A percentile compares a stretch with the other conserved stretches of the same genome.
These are phyloP conservation scores for Lippia alba DNA, from an alignment of 305 asterid species.

Conservation along the genomic window DNA sequence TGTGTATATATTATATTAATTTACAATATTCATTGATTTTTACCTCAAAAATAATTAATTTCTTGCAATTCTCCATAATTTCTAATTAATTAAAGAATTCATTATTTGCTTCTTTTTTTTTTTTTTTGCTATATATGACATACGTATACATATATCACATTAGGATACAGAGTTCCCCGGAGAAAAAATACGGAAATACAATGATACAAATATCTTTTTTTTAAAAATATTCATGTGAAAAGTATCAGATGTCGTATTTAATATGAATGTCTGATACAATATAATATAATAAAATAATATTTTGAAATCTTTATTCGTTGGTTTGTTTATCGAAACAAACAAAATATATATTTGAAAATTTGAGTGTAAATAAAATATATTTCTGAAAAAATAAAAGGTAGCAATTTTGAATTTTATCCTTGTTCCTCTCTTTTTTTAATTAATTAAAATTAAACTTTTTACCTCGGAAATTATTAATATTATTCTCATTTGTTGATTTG, in stretches of 20 bases:
- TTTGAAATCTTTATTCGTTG: conserved; percentile 10
- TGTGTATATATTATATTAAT: too few species aligned
- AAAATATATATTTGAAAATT: conserved; percentile 18
- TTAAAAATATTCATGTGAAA: too few species aligned
- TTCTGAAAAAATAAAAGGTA: conserved; percentile 9
- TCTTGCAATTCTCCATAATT: conserved; percentile 2
- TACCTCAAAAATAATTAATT: neutral
- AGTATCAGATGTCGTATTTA: too few species aligned
- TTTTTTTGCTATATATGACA: conserved; percentile 16
- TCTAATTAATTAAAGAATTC: neutral
- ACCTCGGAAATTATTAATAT: neutral
- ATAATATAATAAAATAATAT: too few species aligned
- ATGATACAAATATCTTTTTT: too few species aligned
- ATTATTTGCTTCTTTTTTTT: conserved; percentile 34
- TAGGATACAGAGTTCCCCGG: too few species aligned
- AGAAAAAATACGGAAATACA: too few species aligned
- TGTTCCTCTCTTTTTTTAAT: conserved; percentile 4
- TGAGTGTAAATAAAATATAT: neutral
- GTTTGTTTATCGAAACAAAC: conserved; percentile 31
- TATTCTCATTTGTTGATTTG: conserved; percentile 10
- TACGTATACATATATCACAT: too few species aligned
- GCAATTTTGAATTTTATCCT: conserved; percentile 22
- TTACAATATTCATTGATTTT: neutral
- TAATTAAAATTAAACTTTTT: neutral
- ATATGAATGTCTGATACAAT: too few species aligned